Evolutionary conservation across 2,329 filamentous ascomycete genomes (phyloP), one percentile per base, ranked within the genome.

Genomic region (Aplosporella prunicola): DNA sequence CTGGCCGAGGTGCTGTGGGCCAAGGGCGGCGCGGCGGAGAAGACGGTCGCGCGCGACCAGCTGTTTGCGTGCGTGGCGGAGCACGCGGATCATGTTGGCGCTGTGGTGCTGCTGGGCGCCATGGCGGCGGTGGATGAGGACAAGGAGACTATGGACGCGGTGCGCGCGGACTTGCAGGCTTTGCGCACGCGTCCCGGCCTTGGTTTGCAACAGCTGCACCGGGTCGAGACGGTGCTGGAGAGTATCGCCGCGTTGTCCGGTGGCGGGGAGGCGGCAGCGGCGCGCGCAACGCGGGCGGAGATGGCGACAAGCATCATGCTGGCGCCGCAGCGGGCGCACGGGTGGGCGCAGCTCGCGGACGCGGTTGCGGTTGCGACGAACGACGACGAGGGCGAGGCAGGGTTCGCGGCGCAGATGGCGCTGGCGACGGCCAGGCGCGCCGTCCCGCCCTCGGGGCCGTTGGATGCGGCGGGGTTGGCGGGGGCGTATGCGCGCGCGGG

Each of bases 1-100:
- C 69, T 96, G 9, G 83, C 88, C 0, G 86, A 96, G 59, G 83
- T 96, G 0, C 71, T 96, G 0, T 98, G 91, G 89, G 88, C 88
- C 0, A 86, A 85, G 46, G 87, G 84, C 7, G 77, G 78, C 0
- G 75, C 80, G 5, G 71, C 78, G 1, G 82, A 88, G 39, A 76
- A 80, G 31, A 76, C 80, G 33, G 77, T 82, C 43, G 88, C 89
- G 11, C 74, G 86, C 3, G 78, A 82, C 35, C 75, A 84, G 45
- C 70, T 98, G 1, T 89, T 94, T 51, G 78, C 79, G 10, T 79
- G 82, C 23, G 79, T 94, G 9, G 84, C 88, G 49, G 71, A 68
- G 34, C 65, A 82, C 33, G 76, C 84, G 0, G 74, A 78, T 1
- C 87, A 96, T 47, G 74, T 93, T 1, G 80, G 80, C 44, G 81